Percentiles rank a stretch among this genome's conserved stretches.
phyloP scores from a whole-genome alignment of 1,284 basidiomycete species.

The Ganoderma boninense region DNA sequence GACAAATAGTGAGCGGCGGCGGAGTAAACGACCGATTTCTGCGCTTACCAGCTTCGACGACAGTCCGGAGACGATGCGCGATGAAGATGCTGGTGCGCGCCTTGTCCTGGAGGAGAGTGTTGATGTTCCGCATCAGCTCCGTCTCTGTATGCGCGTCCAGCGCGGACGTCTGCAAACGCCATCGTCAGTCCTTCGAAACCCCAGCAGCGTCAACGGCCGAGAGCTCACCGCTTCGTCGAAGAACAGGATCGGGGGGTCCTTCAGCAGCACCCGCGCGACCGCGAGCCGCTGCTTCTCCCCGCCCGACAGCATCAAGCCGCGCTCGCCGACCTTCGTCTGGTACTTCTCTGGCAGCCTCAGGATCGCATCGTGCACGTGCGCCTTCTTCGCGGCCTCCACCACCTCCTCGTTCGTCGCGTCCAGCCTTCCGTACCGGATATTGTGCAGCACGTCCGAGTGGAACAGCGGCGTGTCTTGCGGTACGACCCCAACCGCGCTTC shows the following conservation, averaged over 20 bases:
- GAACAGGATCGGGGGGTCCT: slow-evolving; percentile 95
- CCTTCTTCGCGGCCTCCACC: slow-evolving; percentile 81
- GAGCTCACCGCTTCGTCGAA: slow-evolving; percentile 94
- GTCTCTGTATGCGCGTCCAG: slow-evolving; percentile 94
- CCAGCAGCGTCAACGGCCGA: not conserved
- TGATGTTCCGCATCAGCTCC: slow-evolving; percentile 96
- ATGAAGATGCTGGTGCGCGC: slow-evolving; percentile 95
- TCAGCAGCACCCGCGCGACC: slow-evolving; percentile 91
- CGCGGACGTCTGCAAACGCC: slow-evolving; percentile 79
- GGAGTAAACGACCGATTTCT: not conserved
- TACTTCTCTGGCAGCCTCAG: slow-evolving; percentile 87
- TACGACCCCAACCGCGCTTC: slow-evolving; percentile 89
- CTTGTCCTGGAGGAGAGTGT: slow-evolving; percentile 78
- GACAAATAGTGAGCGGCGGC: not conserved
- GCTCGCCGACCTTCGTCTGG: slow-evolving; percentile 91
- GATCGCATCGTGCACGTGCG: slow-evolving; percentile 89
- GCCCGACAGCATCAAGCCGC: slow-evolving; percentile 97
- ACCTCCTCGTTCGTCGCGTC: slow-evolving; percentile 88
- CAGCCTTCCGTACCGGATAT: slow-evolving; percentile 93
- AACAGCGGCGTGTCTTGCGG: slow-evolving; percentile 98
- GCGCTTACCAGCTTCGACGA: slow-evolving; percentile 83
- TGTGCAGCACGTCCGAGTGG: slow-evolving; percentile 95
- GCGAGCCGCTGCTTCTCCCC: slow-evolving; percentile 98
- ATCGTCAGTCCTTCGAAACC: not conserved
- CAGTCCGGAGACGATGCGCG: slow-evolving; percentile 90